Evolutionary conservation across 2,329 filamentous ascomycete genomes (phyloP).

Genomic region (Aspergillus hortae): DNA sequence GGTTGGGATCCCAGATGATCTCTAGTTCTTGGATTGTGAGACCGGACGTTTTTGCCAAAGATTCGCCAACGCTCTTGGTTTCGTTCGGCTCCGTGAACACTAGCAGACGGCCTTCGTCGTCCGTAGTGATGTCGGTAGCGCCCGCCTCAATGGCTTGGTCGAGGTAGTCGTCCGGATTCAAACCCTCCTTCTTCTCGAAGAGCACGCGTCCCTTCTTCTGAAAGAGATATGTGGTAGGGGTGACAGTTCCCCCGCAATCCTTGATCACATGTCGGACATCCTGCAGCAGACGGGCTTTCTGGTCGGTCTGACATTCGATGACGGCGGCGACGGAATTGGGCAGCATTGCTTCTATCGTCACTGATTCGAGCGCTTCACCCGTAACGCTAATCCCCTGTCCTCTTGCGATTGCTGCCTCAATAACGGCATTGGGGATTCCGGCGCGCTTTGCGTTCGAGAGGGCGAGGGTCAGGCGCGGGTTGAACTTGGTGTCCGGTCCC

Average conservation of each 20-base stretch:
- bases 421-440: slow-evolving; percentile 76
- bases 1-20: slow-evolving; percentile 80
- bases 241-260: slow-evolving; percentile 63
- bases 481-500: slow-evolving; percentile 69
- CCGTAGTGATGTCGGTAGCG: slow-evolving; percentile 54
- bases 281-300: slow-evolving; percentile 67
- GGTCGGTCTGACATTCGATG: slow-evolving; percentile 82
- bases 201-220: slow-evolving; percentile 71
- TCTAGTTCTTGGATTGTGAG: slow-evolving; percentile 70
- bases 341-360: slow-evolving; percentile 77
- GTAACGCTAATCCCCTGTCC: slow-evolving; percentile 78
- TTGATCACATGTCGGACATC: slow-evolving; percentile 72
- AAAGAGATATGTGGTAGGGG: slow-evolving; percentile 81
- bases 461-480: slow-evolving; percentile 70
- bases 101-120: slow-evolving; percentile 66
- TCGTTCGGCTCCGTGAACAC: slow-evolving; percentile 66
- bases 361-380: slow-evolving; percentile 70
- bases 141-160: slow-evolving; percentile 83
- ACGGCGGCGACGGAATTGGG: slow-evolving; percentile 71
- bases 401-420: slow-evolving; percentile 81
- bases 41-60: slow-evolving; percentile 59
- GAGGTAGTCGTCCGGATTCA: slow-evolving; percentile 67
- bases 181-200: slow-evolving; percentile 58
- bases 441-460: slow-evolving; percentile 78
- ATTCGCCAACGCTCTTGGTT: slow-evolving; percentile 62